Percentiles rank a stretch among this genome's conserved stretches.
Conservation (phyloP, 345 rosid species). For the Combretum micranthum region DNA sequence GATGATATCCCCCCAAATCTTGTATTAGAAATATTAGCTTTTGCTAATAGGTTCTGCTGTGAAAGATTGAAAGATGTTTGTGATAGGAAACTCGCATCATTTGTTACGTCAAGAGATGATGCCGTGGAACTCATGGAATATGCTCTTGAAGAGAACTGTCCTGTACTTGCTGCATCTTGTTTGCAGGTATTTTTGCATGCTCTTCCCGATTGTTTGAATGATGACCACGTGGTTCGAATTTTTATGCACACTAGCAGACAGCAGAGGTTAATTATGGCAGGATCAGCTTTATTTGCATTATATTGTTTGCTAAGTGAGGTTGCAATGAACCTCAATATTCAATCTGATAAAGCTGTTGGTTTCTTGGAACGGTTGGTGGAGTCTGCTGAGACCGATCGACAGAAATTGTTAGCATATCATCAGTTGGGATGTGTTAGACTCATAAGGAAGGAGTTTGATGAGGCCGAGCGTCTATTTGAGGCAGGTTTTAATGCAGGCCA, state of each 20-base stretch:
- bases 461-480: conserved; percentile 69
- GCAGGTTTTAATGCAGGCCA: conserved; percentile 70
- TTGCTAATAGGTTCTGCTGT: conserved; percentile 92
- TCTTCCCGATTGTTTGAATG: conserved; percentile 71
- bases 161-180: conserved; percentile 82
- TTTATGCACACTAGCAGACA: conserved; percentile 44
- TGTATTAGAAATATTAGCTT: conserved; percentile 71
- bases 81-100: conserved; percentile 75
- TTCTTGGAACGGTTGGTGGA: conserved; percentile 61
- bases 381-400: conserved; percentile 61
- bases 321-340: conserved; percentile 67
- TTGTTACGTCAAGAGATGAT: conserved; percentile 60
- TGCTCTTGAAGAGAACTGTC: conserved; percentile 71
- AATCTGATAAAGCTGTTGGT: conserved; percentile 53
- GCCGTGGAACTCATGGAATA: conserved; percentile 89
- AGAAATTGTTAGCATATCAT: conserved; percentile 80
- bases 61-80: conserved; percentile 84
- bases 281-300: conserved; percentile 66
- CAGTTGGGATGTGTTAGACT: conserved; percentile 84
- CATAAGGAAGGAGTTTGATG: conserved; percentile 70
- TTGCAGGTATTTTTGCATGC: conserved; percentile 71
- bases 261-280: conserved; percentile 66
- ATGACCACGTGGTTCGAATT: conserved; percentile 58
- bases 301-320: conserved; percentile 87
- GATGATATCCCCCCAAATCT: conserved; percentile 45